These are phyloP conservation scores for Physcia stellaris DNA, from an alignment of 495 filamentous ascomycete genomes.

Conservation along the genomic window DNA sequence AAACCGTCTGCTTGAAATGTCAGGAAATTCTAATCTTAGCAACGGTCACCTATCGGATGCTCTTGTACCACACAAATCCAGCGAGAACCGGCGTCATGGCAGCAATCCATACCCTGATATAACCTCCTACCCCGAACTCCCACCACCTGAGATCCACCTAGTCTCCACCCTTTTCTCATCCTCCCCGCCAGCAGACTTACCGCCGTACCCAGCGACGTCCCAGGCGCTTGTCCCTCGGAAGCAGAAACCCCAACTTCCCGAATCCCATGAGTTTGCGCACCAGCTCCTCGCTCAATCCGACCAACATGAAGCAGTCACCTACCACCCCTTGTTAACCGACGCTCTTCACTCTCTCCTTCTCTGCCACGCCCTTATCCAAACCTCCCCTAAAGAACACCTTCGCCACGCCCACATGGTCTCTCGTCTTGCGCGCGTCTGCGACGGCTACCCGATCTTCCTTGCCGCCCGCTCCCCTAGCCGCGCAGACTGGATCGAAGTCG, in stretches of 20 bases:
- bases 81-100: too few relatives aligned
- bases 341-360: slow-evolving; percentile 61
- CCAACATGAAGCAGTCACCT: slow-evolving; percentile 53
- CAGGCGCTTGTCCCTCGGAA: slow-evolving; percentile 15
- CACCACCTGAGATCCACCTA: slow-evolving; percentile 24
- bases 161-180: slow-evolving; percentile 43
- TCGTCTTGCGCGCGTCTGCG: slow-evolving; percentile 54
- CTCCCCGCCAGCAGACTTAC: slow-evolving; percentile 39
- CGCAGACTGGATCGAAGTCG: slow-evolving; percentile 66
- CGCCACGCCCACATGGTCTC: slow-evolving; percentile 70
- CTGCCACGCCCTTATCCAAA: slow-evolving; percentile 60
- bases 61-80: slow-evolving; percentile 14
- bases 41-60: slow-evolving; percentile 22
- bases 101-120: too few relatives aligned
- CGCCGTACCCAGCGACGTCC: slow-evolving; percentile 39
- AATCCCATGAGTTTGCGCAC: slow-evolving; percentile 23
- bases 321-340: slow-evolving; percentile 64
- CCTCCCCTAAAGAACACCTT: slow-evolving; percentile 54
- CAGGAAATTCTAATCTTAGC: slow-evolving; percentile 17
- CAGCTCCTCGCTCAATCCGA: slow-evolving; percentile 16
- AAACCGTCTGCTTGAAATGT: slow-evolving; percentile 14
- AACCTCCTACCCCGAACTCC: slow-evolving; percentile 14
- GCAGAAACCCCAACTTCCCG: slow-evolving; percentile 10
- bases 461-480: slow-evolving; percentile 56
- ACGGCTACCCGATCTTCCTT: slow-evolving; percentile 70